phyloP scores from a whole-genome alignment of 179 eudicot genomes.

The Silene coronaria region DNA sequence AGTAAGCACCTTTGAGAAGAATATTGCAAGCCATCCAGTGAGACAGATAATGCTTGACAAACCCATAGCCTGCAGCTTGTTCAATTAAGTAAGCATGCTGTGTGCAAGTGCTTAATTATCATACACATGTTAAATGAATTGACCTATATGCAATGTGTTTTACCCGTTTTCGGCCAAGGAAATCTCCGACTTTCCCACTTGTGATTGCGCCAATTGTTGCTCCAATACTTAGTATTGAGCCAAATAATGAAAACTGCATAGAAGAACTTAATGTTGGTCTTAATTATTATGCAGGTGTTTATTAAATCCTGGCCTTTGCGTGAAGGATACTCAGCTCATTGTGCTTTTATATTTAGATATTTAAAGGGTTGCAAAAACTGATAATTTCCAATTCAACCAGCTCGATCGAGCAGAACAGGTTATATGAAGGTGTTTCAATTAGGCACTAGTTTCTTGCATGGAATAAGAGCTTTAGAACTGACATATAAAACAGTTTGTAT shows the following conservation, averaged over 20 bases:
- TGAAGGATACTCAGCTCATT: background rate
- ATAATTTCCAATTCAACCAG: too few relatives aligned
- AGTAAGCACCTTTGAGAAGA: constrained; percentile 17
- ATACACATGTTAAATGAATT: background rate
- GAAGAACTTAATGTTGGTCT: background rate
- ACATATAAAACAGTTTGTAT: too few relatives aligned
- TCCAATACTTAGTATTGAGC: constrained; percentile 27
- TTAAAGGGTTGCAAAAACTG: too few relatives aligned
- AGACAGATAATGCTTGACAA: constrained; percentile 21
- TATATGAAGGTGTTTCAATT: too few relatives aligned
- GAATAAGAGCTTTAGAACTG: too few relatives aligned
- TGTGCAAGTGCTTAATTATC: background rate
- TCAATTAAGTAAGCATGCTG: background rate
- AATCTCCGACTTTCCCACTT: constrained; percentile 25
- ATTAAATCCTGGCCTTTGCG: background rate
- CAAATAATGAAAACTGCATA: constrained; percentile 27
- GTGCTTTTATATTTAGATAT: too few relatives aligned
- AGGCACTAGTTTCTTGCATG: too few relatives aligned
- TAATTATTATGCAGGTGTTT: too few relatives aligned
- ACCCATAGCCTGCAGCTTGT: constrained; percentile 27
- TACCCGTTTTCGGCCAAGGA: constrained; percentile 31
- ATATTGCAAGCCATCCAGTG: constrained; percentile 29
- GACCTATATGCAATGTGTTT: background rate
- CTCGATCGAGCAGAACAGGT: too few relatives aligned
- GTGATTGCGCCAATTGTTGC: constrained; percentile 29